These are phyloP conservation scores for Aquilaria agallochum DNA, from an alignment of 441 rosid species.

Conservation along the genomic window DNA sequence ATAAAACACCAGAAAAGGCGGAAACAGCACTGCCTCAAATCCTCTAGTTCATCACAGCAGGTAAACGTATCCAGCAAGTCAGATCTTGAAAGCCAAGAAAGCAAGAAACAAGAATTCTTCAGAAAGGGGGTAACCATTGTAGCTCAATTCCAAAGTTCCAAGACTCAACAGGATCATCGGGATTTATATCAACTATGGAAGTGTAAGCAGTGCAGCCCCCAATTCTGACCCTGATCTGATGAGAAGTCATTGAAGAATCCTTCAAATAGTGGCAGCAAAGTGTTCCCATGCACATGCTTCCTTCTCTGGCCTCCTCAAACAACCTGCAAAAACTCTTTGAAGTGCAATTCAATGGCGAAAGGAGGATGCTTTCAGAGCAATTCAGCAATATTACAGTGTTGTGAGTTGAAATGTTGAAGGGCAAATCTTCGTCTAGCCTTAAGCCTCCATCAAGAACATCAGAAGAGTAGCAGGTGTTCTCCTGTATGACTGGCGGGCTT, in stretches of 20 bases:
- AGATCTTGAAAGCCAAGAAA: too few species aligned
- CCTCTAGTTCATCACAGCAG: too few species aligned
- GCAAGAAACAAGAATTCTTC: neutral
- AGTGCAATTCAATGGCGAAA: conserved; percentile 51
- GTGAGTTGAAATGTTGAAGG: conserved; percentile 50
- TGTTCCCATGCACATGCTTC: conserved; percentile 31
- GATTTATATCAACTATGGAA: conserved; percentile 30
- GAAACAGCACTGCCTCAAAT: too few species aligned
- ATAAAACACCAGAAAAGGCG: too few species aligned
- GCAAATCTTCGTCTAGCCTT: conserved; percentile 35
- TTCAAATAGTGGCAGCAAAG: conserved; percentile 63
- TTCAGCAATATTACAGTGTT: conserved; percentile 58
- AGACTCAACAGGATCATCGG: conserved; percentile 19
- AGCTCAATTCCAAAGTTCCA: conserved; percentile 63
- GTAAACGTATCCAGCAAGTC: too few species aligned
- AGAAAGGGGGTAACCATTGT: conserved; percentile 45
- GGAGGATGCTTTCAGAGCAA: conserved; percentile 37
- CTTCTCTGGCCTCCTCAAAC: conserved; percentile 33
- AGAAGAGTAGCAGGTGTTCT: conserved; percentile 38
- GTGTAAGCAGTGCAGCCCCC: conserved; percentile 64
- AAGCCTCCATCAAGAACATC: conserved; percentile 48
- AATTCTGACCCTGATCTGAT: conserved; percentile 39
- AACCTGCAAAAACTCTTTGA: conserved; percentile 36
- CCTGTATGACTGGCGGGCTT: conserved; percentile 35
- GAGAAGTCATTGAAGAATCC: conserved; percentile 51